Evolutionary conservation across 352 stramenopile species (phyloP).

Genomic region (Phytophthora colocasiae): DNA sequence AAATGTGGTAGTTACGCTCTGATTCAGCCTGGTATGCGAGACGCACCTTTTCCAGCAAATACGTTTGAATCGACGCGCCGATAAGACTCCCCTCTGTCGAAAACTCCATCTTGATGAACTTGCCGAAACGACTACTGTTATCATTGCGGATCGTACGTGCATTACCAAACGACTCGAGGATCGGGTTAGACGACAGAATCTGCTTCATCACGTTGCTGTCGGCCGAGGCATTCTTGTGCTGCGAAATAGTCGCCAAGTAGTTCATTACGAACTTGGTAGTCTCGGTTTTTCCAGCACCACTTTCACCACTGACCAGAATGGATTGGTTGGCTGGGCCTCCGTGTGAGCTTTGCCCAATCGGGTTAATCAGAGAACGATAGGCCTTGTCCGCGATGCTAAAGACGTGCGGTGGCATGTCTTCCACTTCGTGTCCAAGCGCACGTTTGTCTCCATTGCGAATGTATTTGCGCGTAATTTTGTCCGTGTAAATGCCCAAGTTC

Average conservation of each 20-base stretch:
- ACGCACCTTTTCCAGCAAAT: constrained; percentile 96
- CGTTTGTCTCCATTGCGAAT: constrained; percentile 85
- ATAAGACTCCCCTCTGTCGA: constrained; percentile 74
- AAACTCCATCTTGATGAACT: constrained; percentile 98
- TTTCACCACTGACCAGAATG: constrained; percentile 93
- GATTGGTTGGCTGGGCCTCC: constrained; percentile 83
- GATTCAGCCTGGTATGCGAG: constrained; percentile 93
- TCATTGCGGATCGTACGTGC: constrained; percentile 97
- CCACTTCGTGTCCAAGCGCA: constrained; percentile 63
- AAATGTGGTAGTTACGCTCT: constrained; percentile 97
- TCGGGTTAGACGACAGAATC: constrained; percentile 97
- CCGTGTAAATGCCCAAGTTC: constrained; percentile 86
- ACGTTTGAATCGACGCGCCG: constrained; percentile 95
- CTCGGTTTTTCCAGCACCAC: constrained; percentile 96
- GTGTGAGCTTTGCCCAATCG: constrained; percentile 41
- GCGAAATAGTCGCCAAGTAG: constrained; percentile 93
- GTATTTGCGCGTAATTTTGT: constrained; percentile 90
- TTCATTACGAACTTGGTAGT: constrained; percentile 97
- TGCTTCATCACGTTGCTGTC: constrained; percentile 90
- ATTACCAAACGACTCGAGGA: constrained; percentile 99
- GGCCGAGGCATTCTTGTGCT: constrained; percentile 52
- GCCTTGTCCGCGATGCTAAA: constrained; percentile 92
- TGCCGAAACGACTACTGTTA: constrained; percentile 97
- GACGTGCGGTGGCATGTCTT: constrained; percentile 90
- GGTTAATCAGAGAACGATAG: constrained; percentile 83